Evolutionary conservation across 306 rosid species (phyloP).

Genomic region (Prunus salicina): DNA sequence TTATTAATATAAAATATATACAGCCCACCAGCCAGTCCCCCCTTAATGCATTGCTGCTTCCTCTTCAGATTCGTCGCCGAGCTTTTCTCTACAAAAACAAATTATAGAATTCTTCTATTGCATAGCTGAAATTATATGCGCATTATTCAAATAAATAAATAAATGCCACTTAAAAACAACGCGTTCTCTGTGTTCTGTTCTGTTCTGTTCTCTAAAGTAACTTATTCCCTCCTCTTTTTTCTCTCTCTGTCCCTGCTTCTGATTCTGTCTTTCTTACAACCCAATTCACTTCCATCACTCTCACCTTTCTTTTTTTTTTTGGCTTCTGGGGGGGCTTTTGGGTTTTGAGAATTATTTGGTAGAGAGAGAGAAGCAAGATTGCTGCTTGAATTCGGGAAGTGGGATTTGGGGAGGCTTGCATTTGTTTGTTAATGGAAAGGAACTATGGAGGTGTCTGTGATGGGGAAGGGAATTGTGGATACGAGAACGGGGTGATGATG

Average conservation of each 20-base stretch:
- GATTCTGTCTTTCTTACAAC: not conserved
- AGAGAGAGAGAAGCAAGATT: not conserved
- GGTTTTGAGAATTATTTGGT: not conserved
- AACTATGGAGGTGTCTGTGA: not conserved
- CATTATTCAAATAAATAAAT: too few species aligned
- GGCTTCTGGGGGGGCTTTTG: not conserved
- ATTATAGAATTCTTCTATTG: not conserved
- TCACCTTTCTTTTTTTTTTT: not conserved
- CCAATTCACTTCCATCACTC: not conserved
- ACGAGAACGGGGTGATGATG: slow-evolving; percentile 70
- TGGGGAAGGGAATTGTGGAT: slow-evolving; percentile 40
- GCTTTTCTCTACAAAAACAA: slow-evolving; percentile 45
- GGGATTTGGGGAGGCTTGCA: not conserved
- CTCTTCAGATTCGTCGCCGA: slow-evolving; percentile 54
- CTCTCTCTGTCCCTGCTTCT: not conserved
- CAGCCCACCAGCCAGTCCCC: not conserved
- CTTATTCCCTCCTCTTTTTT: not conserved
- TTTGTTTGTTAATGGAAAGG: slow-evolving; percentile 16
- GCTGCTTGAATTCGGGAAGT: not conserved
- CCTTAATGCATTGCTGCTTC: not conserved
- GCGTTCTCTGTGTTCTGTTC: not conserved
- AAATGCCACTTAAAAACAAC: not conserved
- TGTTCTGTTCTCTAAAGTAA: not conserved
- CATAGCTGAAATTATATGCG: too few species aligned
- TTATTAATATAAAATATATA: too few species aligned